These are phyloP conservation scores for Fraxinus xanthoxyloides DNA, from an alignment of 305 asterid species.

Conservation along the genomic window DNA sequence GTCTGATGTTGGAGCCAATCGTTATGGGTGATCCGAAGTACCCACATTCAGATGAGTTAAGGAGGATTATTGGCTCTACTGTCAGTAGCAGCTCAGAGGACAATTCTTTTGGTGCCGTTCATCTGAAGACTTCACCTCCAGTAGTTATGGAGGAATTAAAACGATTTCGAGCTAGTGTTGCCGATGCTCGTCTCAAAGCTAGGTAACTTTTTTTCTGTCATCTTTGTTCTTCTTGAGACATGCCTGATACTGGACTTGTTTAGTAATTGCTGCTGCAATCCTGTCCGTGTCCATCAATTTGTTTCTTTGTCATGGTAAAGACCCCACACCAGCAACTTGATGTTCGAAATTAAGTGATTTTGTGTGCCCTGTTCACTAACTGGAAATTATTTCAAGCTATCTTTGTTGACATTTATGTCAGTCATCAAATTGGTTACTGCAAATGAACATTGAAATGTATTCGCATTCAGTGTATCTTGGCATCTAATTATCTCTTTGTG, in stretches of 20 bases:
- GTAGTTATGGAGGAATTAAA: constrained; percentile 66
- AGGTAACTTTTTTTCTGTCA: constrained; percentile 43
- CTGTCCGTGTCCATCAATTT: not conserved
- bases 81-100: constrained; percentile 69
- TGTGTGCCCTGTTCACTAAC: not conserved
- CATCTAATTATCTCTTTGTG: constrained; percentile 6
- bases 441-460: constrained; percentile 13
- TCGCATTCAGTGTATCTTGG: not conserved
- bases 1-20: constrained; percentile 74
- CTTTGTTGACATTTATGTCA: not conserved
- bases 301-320: not conserved
- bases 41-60: constrained; percentile 58
- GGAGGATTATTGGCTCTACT: constrained; percentile 62
- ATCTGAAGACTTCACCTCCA: constrained; percentile 66
- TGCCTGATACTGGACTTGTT: not conserved
- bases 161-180: constrained; percentile 55
- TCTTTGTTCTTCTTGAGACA: constrained; percentile 8
- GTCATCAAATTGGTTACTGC: constrained; percentile 10
- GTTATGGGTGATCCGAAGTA: constrained; percentile 52
- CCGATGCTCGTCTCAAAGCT: constrained; percentile 65
- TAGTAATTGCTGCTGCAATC: not conserved
- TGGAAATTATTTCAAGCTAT: not conserved
- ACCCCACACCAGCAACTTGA: not conserved
- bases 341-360: not conserved
- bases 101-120: constrained; percentile 49